A percentile compares a stretch with the other conserved stretches of the same genome.
Evolutionary conservation across 2,329 filamentous ascomycete species (phyloP).

Genomic region (Penicillium crustosum): DNA sequence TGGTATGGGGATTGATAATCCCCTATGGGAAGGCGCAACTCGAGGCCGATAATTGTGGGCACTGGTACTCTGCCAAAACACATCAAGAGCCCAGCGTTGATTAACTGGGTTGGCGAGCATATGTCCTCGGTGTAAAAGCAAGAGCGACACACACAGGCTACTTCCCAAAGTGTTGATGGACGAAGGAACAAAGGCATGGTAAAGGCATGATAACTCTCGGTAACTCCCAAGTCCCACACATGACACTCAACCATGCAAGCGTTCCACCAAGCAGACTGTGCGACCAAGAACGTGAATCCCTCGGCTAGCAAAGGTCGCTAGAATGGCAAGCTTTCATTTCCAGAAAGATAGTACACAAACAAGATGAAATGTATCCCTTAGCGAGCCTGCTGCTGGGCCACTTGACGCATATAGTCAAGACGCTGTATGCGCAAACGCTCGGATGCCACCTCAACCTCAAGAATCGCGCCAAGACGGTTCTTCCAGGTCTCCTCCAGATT

Average conservation of each 20-base stretch:
- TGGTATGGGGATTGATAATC: background rate
- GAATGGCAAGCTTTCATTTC: background rate
- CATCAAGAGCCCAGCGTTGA: background rate
- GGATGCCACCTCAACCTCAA: slow-evolving; percentile 84
- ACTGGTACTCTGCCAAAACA: background rate
- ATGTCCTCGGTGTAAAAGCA: background rate
- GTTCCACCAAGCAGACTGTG: slow-evolving; percentile 4
- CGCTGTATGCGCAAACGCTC: slow-evolving; percentile 69
- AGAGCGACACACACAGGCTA: background rate
- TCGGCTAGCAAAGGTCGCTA: background rate
- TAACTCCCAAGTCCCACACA: background rate
- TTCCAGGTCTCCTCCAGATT: slow-evolving; percentile 77
- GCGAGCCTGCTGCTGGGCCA: slow-evolving; percentile 36
- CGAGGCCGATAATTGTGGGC: background rate
- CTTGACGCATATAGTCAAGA: slow-evolving; percentile 57
- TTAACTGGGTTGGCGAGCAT: background rate
- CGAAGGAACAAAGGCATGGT: background rate
- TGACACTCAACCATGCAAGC: background rate
- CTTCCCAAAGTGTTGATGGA: background rate
- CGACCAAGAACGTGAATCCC: background rate
- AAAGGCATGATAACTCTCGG: background rate
- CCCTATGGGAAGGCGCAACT: background rate
- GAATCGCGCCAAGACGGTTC: slow-evolving; percentile 70
- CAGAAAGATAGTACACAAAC: background rate
- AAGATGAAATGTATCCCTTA: slow-evolving; percentile 13